Percentiles rank a stretch among this genome's conserved stretches.
Evolutionary conservation across 805 yeast species (phyloP).

Genomic region (Komagataella phaffii): DNA sequence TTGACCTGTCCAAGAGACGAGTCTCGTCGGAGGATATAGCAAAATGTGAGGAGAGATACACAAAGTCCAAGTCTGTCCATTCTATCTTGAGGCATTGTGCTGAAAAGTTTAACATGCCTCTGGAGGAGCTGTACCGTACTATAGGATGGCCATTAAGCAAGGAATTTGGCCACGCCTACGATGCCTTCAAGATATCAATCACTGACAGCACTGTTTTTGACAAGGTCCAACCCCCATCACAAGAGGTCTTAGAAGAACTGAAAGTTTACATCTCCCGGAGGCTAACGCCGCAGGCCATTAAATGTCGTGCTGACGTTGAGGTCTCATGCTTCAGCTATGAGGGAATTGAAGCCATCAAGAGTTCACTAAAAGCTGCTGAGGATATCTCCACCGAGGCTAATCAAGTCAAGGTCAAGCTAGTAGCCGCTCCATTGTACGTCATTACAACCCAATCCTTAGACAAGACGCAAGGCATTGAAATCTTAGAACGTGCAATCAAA

Average conservation of each 20-base stretch:
- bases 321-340: constrained; percentile 95
- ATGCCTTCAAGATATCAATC: constrained; percentile 92
- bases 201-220: constrained; percentile 85
- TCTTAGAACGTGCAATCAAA: constrained; percentile 68
- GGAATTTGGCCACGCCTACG: constrained; percentile 94
- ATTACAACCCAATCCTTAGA: constrained; percentile 87
- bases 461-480: constrained; percentile 75
- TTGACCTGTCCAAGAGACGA: constrained; percentile 94
- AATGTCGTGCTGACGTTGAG: constrained; percentile 96
- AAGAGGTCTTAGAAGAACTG: constrained; percentile 71
- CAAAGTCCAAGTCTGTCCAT: constrained; percentile 94
- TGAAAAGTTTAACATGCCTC: constrained; percentile 80
- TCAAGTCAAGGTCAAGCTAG: constrained; percentile 87
- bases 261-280: constrained; percentile 81
- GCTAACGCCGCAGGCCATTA: constrained; percentile 95
- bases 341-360: constrained; percentile 94
- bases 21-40: constrained; percentile 96
- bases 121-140: constrained; percentile 75
- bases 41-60: constrained; percentile 95
- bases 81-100: constrained; percentile 98
- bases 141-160: constrained; percentile 97
- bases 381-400: constrained; percentile 67
- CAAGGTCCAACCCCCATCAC: constrained; percentile 55
- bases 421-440: constrained; percentile 95
- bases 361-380: constrained; percentile 82